phyloP scores from a whole-genome alignment of 2,329 filamentous ascomycete species.

The Colletotrichum ledebouriae region DNA sequence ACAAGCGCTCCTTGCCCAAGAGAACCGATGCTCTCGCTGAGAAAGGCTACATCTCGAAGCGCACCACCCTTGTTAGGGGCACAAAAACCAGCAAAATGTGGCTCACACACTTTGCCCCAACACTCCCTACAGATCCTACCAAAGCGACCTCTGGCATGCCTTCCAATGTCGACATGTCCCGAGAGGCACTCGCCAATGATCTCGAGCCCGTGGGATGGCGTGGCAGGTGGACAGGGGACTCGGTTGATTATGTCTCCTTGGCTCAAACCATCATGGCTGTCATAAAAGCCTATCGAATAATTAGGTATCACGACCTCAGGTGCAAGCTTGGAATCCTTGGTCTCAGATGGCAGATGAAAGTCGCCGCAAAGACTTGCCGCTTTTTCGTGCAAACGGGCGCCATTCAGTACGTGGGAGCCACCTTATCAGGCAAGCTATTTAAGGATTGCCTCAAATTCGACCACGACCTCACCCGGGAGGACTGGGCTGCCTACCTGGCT shows the following conservation, averaged over 20 bases:
- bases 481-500: conserved; percentile 68
- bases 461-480: conserved; percentile 67
- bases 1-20: conserved; percentile 74
- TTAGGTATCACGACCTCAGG: conserved; percentile 70
- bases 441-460: conserved; percentile 73
- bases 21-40: conserved; percentile 70
- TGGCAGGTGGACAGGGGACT: conserved; percentile 67
- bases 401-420: conserved; percentile 69
- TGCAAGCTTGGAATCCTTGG: conserved; percentile 68
- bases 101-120: conserved; percentile 68
- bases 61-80: conserved; percentile 69
- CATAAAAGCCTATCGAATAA: conserved; percentile 69
- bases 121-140: conserved; percentile 51
- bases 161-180: conserved; percentile 45
- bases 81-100: conserved; percentile 75
- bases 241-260: conserved; percentile 70
- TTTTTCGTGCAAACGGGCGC: conserved; percentile 69
- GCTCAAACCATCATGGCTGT: conserved; percentile 70
- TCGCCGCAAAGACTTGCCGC: conserved; percentile 69
- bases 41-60: conserved; percentile 74
- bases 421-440: conserved; percentile 66
- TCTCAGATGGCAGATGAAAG: conserved; percentile 72
- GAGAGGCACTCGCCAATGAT: conserved; percentile 50
- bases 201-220: conserved; percentile 70
- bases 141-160: conserved; percentile 29